These are phyloP conservation scores for Pestalotiopsis sp. DNA, from an alignment of 2,329 filamentous ascomycete genomes.

Conservation along the genomic window DNA sequence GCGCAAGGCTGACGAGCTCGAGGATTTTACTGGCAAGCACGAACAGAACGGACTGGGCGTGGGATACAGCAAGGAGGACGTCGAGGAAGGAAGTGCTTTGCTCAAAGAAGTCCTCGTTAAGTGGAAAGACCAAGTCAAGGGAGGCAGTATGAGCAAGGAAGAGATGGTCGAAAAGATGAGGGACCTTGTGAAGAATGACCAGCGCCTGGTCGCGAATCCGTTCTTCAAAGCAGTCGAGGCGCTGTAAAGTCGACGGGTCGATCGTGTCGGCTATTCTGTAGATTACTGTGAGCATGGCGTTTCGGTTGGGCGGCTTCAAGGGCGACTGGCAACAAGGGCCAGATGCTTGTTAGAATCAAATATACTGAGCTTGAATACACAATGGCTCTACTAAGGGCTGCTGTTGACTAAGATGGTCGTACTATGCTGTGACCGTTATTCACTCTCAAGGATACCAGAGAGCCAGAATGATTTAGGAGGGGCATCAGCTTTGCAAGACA, in stretches of 20 bases:
- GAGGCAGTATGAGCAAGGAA: conserved; percentile 64
- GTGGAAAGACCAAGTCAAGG: conserved; percentile 81
- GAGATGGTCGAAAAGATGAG: conserved; percentile 80
- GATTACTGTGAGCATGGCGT: neutral
- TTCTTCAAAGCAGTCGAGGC: conserved; percentile 72
- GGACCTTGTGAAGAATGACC: conserved; percentile 76
- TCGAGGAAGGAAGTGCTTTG: conserved; percentile 84
- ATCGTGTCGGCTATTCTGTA: neutral
- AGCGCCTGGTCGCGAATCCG: conserved; percentile 64
- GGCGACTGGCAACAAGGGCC: neutral
- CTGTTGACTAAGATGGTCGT: neutral
- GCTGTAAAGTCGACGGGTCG: conserved; percentile 38
- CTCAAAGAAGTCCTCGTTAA: conserved; percentile 80
- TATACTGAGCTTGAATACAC: neutral
- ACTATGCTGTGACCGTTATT: neutral
- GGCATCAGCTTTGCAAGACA: neutral
- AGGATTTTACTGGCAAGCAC: conserved; percentile 88
- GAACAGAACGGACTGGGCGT: conserved; percentile 56
- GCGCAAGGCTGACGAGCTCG: conserved; percentile 95
- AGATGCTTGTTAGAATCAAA: neutral
- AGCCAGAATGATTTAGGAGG: neutral
- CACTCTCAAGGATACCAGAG: neutral
- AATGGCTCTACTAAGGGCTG: neutral
- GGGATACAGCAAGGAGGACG: conserved; percentile 78
- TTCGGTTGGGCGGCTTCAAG: neutral